Base-by-base conservation (phyloP, 2,329 filamentous ascomycete genomes). In the Sporothrix pseudoabietina region DNA sequence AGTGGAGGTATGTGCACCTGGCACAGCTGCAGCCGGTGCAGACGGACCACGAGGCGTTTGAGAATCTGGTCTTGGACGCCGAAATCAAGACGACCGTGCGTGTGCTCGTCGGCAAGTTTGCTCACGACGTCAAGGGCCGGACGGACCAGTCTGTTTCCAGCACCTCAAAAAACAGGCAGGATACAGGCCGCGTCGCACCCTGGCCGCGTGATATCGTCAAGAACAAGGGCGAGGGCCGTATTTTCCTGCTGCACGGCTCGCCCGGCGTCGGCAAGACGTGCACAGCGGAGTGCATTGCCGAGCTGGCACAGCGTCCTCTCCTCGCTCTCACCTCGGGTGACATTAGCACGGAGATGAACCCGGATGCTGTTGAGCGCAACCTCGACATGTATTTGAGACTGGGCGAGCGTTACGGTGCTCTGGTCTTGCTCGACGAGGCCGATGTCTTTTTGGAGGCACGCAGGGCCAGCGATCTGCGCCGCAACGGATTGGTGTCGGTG, bases 361-460 rank as follows among this genome's bases (percentile, higher is more conserved):
- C 81, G 6, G 77, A 76, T 55, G 76, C 78, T 1, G 82, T 86
- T 35, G 84, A 86, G 78, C 75, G 78, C 39, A 82, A 82, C 72
- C 83, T 86, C 16, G 84, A 86, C 77, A 75, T 78, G 30, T 82
- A 82, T 72, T 83, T 86, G n/a, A 81, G 81, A 55, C 81, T 87
- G 4, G 86, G 81, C 55, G 83, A 84, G 78, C 83, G 83, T 8
- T 87, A 84, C 79, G 83, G 82, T 22, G 86, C 83, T 52, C 82
- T 89, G 6, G 82, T 88, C 7, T 82, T 89, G 2, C 82, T 89
- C 4, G 87, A 90, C 77, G 88, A 90, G 78, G 87, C 87, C 2
- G 88, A 90, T 72, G 86, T 89, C 22, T 90, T 88, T 79, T 84
- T 90, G 9, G 86, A 89, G 78, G 79, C 84, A 71, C 86, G 88